These are phyloP conservation scores for Lactarius deliciosus DNA, from an alignment of 768 basidiomycete genomes.

Conservation along the genomic window DNA sequence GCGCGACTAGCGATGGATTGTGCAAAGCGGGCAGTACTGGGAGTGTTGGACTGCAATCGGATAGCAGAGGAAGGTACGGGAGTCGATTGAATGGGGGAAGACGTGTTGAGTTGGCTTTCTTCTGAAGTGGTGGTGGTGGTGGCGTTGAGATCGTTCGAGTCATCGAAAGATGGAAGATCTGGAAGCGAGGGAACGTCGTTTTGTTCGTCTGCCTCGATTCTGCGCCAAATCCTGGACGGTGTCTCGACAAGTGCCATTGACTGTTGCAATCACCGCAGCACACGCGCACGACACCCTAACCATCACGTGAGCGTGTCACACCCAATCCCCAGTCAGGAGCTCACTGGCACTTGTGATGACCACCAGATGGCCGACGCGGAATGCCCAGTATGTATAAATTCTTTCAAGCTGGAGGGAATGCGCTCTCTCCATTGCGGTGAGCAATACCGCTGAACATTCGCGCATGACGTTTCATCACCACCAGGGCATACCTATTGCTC, in stretches of 20 bases:
- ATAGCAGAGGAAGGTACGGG: slow-evolving; percentile 52
- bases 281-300: not conserved
- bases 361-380: slow-evolving; percentile 10
- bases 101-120: slow-evolving; percentile 44
- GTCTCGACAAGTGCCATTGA: slow-evolving; percentile 52
- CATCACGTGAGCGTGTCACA: slow-evolving; percentile 25
- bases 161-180: slow-evolving; percentile 69
- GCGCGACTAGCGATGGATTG: slow-evolving; percentile 52
- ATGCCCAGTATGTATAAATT: slow-evolving; percentile 23
- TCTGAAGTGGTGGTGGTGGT: slow-evolving; percentile 37
- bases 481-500: slow-evolving; percentile 23
- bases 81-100: slow-evolving; percentile 65
- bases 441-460: not conserved
- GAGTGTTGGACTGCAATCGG: slow-evolving; percentile 51
- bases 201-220: slow-evolving; percentile 75
- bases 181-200: slow-evolving; percentile 81
- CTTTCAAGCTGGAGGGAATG: slow-evolving; percentile 9
- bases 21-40: slow-evolving; percentile 50
- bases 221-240: slow-evolving; percentile 80
- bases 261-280: too few relatives aligned
- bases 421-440: slow-evolving; percentile 23
- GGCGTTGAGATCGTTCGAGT: slow-evolving; percentile 48
- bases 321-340: not conserved
- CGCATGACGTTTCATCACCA: not conserved
- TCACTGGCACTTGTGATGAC: not conserved